Conservation (phyloP, 768 basidiomycete species). For the Termitomyces sp. region DNA sequence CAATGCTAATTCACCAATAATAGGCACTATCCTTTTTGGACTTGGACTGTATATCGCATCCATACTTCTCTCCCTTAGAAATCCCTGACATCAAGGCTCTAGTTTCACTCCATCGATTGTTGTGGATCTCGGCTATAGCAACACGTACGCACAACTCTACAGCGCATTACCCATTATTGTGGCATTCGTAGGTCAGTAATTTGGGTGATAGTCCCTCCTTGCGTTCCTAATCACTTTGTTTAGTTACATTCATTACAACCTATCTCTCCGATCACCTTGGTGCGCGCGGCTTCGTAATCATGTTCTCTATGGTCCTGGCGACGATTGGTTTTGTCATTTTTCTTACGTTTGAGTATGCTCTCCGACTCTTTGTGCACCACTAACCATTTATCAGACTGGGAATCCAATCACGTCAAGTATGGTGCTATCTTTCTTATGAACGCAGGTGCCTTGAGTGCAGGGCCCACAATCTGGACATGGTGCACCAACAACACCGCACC, state of each 20-base stretch:
- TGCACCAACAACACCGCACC: conserved; percentile 59
- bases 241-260: conserved; percentile 20
- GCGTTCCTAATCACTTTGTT: background rate
- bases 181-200: background rate
- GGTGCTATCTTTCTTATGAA: conserved; percentile 54
- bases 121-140: background rate
- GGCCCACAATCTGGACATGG: conserved; percentile 56
- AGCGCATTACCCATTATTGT: background rate
- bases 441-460: conserved; percentile 47
- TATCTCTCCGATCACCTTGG: conserved; percentile 52
- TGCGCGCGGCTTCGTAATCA: too few relatives aligned
- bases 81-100: background rate
- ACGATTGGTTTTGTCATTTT: conserved; percentile 54
- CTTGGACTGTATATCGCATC: background rate
- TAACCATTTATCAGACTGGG: conserved; percentile 24
- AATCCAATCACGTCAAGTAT: conserved; percentile 40
- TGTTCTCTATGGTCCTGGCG: conserved; percentile 38
- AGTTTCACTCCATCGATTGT: background rate
- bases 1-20: background rate
- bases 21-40: background rate
- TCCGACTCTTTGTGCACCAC: background rate
- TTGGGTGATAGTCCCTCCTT: background rate
- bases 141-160: background rate
- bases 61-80: background rate
- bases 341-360: conserved; percentile 35